A percentile compares a stretch with the other conserved stretches of the same genome.
These are phyloP conservation scores for Vanrija sp. DNA, from an alignment of 1,284 basidiomycete species.

Conservation along the genomic window DNA sequence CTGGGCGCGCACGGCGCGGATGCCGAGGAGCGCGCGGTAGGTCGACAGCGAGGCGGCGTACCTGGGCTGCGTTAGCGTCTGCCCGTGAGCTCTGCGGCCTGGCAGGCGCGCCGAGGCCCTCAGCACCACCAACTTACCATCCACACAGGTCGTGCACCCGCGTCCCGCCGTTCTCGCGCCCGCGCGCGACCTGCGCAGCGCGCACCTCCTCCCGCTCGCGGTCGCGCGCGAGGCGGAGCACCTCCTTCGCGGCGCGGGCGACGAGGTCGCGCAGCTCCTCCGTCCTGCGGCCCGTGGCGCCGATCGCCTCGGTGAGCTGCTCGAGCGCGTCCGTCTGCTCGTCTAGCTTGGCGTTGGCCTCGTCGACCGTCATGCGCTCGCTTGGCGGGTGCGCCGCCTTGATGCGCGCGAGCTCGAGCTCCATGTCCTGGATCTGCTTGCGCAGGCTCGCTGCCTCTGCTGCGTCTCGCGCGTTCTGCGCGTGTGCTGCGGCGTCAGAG, in stretches of 20 bases:
- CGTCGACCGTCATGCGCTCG: slow-evolving; percentile 65
- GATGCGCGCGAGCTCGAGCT: slow-evolving; percentile 68
- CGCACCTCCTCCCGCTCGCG: slow-evolving; percentile 66
- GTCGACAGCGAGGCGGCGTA: slow-evolving; percentile 62
- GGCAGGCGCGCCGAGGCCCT: slow-evolving; percentile 10
- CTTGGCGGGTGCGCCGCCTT: slow-evolving; percentile 67
- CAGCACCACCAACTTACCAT: slow-evolving; percentile 45
- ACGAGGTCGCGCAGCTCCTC: slow-evolving; percentile 57
- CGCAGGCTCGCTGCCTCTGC: slow-evolving; percentile 59
- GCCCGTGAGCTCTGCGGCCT: background rate
- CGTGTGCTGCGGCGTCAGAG: slow-evolving; percentile 27
- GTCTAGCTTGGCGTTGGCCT: slow-evolving; percentile 66
- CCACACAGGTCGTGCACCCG: slow-evolving; percentile 45
- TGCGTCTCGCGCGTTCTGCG: slow-evolving; percentile 44
- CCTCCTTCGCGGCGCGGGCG: slow-evolving; percentile 57
- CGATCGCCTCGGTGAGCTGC: slow-evolving; percentile 59
- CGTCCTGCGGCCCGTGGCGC: slow-evolving; percentile 51
- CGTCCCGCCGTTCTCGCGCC: slow-evolving; percentile 52
- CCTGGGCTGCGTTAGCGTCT: slow-evolving; percentile 51
- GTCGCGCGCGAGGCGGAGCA: slow-evolving; percentile 60
- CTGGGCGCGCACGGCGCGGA: slow-evolving; percentile 58
- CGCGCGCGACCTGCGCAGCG: slow-evolving; percentile 52
- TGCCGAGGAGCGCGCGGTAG: slow-evolving; percentile 60
- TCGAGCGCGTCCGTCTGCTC: slow-evolving; percentile 70
- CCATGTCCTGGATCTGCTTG: slow-evolving; percentile 72